Base-by-base conservation (phyloP, 2,329 filamentous ascomycete genomes). In the Tolypocladium endophyticum region DNA sequence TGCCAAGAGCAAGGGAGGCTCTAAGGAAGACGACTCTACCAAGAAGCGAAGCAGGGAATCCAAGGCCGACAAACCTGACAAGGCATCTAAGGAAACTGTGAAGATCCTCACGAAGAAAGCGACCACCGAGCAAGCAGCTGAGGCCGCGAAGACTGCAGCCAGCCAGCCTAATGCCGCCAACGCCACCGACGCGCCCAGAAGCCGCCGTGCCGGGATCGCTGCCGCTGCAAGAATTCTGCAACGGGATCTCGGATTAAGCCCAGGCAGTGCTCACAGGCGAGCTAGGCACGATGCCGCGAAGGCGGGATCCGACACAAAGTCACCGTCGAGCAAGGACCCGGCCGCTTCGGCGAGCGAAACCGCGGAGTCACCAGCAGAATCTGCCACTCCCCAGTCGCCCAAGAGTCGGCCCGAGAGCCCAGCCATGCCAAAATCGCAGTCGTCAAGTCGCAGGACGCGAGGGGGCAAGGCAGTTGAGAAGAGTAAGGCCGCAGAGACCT, bases 151-250 rank as follows among this genome's bases (percentile, higher is more conserved):
- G 64, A 66, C 71, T 12, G 73, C 72, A 8, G 69, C 76, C 12
- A 71, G 65, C 59, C 75, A 80, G 60, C 69, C 72, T 47, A 61
- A 56, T 52, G 68, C 72, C 41, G 43, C 67, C 8, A 64, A 61
- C 53, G 67, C 72, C 18, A 64, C 69, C 23, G 74, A 77, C 4
- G 71, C 69, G 1, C 75, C 79, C 2, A 87, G 84, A 71, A 84
- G 78, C 60, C 81, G 83, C 35, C 77, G 82, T 50, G 80, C 81
- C 7, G 82, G 80, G n/a, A 86, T 87, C 58, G 79, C 84, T 36
- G 82, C 84, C 11, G 85, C 86, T 14, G 85, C 85, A 14, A 80
- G 84, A 20, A 84, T 88, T 58, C 67, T 89, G 23, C 85, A 87
- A 69, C 81, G 86, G 39, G 86, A 89, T 62, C 76, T 88, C 23